Evolutionary conservation across 768 basidiomycete genomes (phyloP).

Genomic region (Hypsizygus marmoreus): DNA sequence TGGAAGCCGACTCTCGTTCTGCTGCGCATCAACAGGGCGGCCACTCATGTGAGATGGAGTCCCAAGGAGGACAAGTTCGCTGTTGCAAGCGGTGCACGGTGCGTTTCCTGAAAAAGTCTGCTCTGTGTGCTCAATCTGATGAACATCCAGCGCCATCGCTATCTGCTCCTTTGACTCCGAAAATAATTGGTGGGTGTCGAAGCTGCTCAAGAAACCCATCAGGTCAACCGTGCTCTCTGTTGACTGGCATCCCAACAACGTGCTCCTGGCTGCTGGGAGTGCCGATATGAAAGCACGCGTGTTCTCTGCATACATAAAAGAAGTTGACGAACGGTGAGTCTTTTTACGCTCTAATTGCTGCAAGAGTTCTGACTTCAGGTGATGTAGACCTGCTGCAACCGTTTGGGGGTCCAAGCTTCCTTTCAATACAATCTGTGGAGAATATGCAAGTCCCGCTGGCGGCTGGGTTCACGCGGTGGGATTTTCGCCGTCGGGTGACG

Average conservation of each 20-base stretch:
- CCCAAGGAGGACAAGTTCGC: slow-evolving; percentile 99
- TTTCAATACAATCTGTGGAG: slow-evolving; percentile 96
- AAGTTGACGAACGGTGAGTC: slow-evolving; percentile 85
- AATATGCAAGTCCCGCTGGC: slow-evolving; percentile 84
- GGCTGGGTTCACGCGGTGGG: slow-evolving; percentile 97
- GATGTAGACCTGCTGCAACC: slow-evolving; percentile 73
- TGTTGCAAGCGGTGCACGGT: slow-evolving; percentile 96
- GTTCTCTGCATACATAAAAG: slow-evolving; percentile 98
- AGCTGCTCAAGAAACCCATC: slow-evolving; percentile 96
- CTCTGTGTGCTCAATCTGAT: not conserved
- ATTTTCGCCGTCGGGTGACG: slow-evolving; percentile 96
- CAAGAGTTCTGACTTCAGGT: slow-evolving; percentile 8
- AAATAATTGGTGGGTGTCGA: slow-evolving; percentile 99
- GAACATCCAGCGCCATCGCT: slow-evolving; percentile 72
- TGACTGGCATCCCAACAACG: slow-evolving; percentile 99
- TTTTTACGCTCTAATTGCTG: not conserved
- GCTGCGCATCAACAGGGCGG: slow-evolving; percentile 92
- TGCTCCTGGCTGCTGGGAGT: slow-evolving; percentile 93
- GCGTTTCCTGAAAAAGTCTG: slow-evolving; percentile 20
- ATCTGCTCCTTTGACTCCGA: slow-evolving; percentile 97
- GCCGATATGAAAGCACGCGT: slow-evolving; percentile 98
- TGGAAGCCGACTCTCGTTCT: slow-evolving; percentile 99
- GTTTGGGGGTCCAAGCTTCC: slow-evolving; percentile 99
- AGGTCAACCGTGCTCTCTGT: slow-evolving; percentile 90
- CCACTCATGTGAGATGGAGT: slow-evolving; percentile 94